These are phyloP conservation scores for Pseudogymnoascus pannorum DNA, from an alignment of 2,329 filamentous ascomycete genomes.

Conservation along the genomic window DNA sequence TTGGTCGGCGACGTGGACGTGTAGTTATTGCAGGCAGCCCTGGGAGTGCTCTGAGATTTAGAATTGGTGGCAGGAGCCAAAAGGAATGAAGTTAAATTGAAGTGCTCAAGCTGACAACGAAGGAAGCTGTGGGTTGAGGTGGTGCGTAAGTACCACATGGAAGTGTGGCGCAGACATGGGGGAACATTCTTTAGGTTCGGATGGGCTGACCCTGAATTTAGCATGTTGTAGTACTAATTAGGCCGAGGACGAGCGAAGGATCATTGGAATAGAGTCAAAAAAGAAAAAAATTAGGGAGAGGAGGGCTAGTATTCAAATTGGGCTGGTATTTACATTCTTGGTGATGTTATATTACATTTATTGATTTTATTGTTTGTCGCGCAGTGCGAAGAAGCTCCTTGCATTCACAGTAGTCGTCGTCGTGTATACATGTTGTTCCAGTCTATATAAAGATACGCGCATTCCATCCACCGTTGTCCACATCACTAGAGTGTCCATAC, in stretches of 20 bases:
- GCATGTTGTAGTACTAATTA: neutral
- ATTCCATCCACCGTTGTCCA: neutral
- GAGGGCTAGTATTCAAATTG: neutral
- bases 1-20: neutral
- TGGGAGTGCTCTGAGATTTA: neutral
- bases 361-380: neutral
- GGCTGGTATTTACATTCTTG: neutral
- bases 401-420: neutral
- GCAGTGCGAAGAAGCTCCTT: neutral
- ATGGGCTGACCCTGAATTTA: conserved; percentile 4
- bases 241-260: neutral
- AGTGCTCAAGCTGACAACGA: neutral
- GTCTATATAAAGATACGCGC: neutral
- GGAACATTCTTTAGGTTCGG: neutral
- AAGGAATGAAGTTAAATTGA: neutral
- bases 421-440: neutral
- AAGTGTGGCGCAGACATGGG: conserved; percentile 3
- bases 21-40: neutral
- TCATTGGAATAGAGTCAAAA: neutral
- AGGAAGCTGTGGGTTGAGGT: conserved; percentile 3
- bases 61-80: neutral
- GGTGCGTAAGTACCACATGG: conserved; percentile 2
- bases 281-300: neutral
- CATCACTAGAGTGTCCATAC: neutral
- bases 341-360: neutral